Base-by-base conservation (phyloP, 1,139 yeast genomes). In the Candida sp. region DNA sequence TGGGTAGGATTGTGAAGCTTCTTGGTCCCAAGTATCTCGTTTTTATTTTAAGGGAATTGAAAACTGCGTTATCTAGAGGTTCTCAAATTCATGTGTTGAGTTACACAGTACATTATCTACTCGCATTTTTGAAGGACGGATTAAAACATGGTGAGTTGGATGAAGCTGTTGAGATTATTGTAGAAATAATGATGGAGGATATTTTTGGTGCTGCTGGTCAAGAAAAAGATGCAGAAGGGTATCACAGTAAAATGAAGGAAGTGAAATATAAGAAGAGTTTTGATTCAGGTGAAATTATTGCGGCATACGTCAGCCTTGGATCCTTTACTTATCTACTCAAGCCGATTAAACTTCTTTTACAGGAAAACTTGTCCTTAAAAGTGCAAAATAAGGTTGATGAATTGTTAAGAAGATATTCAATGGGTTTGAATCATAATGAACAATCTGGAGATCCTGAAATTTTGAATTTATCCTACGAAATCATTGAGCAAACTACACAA, bases 201-300 rank as follows among this genome's bases (percentile, higher is more conserved):
- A 79, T 82, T 3, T 91, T 93, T 64, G 99, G 99, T 15, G 80
- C 86, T 5, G 89, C 96, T 6, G 96, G 97, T 33, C 85, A 85
- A 57, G 99, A 93, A 58, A 93, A 95, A 60, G 99, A 93, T 53
- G 91, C 95, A 12, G 97, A 90, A 49, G 97, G 91, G 23, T 93
- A 93, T 57, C 81, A 79, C 42, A 84, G 89, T 41, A 84, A 84
- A 49, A 87, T 90, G 84, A 88, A 87, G 55, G 99, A 93, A 69
- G 95, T 93, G 35, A 90, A 88, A 57, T 84, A 82, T 54, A 88
- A 88, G 57, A 90, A 88, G 64, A 86, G 97, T 71, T 87, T 72
- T 59, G 98, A 93, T 53, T 83, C 95, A 5, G 95, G 85, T 34
- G 96, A 91, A 61, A 68, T 90, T 21, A 58, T 91, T 39, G 78